phyloP scores from a whole-genome alignment of 441 rosid genomes.

The Erodium texanum region DNA sequence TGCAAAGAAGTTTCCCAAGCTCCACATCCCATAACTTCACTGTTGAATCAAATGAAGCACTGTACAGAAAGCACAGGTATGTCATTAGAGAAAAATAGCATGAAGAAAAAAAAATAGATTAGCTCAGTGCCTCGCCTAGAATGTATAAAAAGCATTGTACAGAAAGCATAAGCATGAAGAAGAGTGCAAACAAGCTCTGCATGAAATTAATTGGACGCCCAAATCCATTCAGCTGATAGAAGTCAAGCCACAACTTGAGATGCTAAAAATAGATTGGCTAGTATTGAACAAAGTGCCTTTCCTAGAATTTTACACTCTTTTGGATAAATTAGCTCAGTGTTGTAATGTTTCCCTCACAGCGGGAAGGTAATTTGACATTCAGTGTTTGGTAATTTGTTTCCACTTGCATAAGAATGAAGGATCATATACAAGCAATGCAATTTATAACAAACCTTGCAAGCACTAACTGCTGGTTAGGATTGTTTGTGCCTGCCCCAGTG shows the following conservation, averaged over 20 bases:
- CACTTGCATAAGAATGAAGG: neutral
- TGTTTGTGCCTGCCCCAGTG: slow-evolving; percentile 81
- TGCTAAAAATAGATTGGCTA: neutral
- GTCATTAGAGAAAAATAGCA: neutral
- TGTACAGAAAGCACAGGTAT: slow-evolving; percentile 20
- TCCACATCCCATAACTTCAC: slow-evolving; percentile 98
- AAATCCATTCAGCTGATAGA: neutral
- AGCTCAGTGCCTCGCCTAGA: too few relatives aligned
- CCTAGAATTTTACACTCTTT: neutral
- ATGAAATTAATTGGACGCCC: neutral
- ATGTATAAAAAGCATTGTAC: too few relatives aligned
- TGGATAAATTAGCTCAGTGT: neutral
- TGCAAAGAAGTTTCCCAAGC: slow-evolving; percentile 68
- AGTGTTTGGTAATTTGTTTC: neutral
- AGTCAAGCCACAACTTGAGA: slow-evolving; percentile 3
- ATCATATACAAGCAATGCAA: neutral
- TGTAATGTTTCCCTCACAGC: neutral
- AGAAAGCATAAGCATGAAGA: too few relatives aligned
- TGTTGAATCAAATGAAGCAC: slow-evolving; percentile 97
- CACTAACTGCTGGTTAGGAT: slow-evolving; percentile 77
- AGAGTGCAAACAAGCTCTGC: too few relatives aligned
- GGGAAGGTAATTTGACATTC: neutral
- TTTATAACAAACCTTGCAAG: slow-evolving; percentile 62
- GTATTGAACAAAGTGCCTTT: neutral
- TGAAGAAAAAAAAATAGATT: too few relatives aligned